phyloP scores from a whole-genome alignment of 352 stramenopile species.

The Pythium pyrilobum region DNA sequence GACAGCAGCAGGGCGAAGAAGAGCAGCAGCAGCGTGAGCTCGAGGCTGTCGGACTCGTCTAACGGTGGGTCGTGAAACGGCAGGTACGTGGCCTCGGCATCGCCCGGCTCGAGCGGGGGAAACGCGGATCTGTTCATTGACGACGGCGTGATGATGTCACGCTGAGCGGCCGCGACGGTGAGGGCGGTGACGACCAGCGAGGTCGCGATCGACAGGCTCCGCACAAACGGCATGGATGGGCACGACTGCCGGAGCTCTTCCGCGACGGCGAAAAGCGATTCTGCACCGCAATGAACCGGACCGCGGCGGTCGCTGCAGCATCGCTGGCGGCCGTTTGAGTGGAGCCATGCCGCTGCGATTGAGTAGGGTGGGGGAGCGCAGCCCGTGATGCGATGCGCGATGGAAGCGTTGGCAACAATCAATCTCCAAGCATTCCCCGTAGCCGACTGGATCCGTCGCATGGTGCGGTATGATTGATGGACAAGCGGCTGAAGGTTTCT shows the following conservation, averaged over 20 bases:
- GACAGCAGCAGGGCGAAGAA: constrained; percentile 33
- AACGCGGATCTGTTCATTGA: not conserved
- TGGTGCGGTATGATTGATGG: not conserved
- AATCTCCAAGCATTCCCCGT: not conserved
- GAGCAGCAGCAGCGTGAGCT: constrained; percentile 29
- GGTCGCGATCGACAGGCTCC: no score
- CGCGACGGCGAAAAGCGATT: not conserved
- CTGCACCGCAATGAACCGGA: not conserved
- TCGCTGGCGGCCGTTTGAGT: no score
- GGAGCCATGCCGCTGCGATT: no score
- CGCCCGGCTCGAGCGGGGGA: not conserved
- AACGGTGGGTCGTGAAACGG: not conserved
- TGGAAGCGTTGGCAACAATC: no score
- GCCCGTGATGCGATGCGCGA: no score
- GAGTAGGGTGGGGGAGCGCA: no score
- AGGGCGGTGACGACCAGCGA: no score
- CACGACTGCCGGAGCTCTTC: no score
- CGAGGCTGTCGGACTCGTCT: constrained; percentile 12
- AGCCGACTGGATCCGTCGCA: not conserved
- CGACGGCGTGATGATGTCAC: constrained; percentile 8
- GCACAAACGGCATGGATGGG: no score
- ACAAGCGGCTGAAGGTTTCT: not conserved
- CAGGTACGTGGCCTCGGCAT: not conserved
- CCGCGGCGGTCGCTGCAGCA: no score
- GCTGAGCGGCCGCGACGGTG: not conserved